These are phyloP conservation scores for Turnera subulata DNA, from an alignment of 345 rosid genomes.

Conservation along the genomic window DNA sequence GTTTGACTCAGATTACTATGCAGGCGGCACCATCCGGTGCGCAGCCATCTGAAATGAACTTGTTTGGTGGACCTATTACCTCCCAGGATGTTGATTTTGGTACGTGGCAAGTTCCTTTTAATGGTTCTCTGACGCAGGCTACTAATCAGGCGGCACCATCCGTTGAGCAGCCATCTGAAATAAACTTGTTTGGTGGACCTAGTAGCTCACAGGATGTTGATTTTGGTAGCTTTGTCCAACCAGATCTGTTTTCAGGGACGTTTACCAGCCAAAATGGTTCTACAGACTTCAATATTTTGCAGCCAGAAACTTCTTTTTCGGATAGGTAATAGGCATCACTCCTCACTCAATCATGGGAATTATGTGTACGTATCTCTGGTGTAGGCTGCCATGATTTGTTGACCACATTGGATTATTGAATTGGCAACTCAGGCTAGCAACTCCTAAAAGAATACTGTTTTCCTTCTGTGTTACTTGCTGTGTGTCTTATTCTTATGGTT, in stretches of 20 bases:
- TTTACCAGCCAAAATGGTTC: constrained; percentile 28
- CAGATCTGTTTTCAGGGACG: constrained; percentile 38
- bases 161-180: constrained; percentile 28
- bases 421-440: background rate
- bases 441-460: background rate
- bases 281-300: constrained; percentile 15
- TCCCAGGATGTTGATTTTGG: constrained; percentile 34
- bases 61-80: constrained; percentile 24
- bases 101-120: constrained; percentile 26
- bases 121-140: constrained; percentile 22
- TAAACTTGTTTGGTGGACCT: constrained; percentile 29
- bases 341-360: background rate
- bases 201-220: constrained; percentile 27
- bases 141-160: constrained; percentile 22
- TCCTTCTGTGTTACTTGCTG: background rate
- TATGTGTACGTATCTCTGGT: background rate
- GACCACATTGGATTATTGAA: background rate
- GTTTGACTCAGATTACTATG: constrained; percentile 24
- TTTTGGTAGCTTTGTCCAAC: constrained; percentile 29
- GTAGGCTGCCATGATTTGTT: background rate
- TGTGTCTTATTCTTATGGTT: background rate
- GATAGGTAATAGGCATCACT: constrained; percentile 36
- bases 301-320: constrained; percentile 36
- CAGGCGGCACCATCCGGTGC: constrained; percentile 23
- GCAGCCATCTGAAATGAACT: constrained; percentile 29